Evolutionary conservation across 2,329 filamentous ascomycete species (phyloP), one percentile per base, ranked within the genome.

Genomic region (Neoarthrinium moseri): DNA sequence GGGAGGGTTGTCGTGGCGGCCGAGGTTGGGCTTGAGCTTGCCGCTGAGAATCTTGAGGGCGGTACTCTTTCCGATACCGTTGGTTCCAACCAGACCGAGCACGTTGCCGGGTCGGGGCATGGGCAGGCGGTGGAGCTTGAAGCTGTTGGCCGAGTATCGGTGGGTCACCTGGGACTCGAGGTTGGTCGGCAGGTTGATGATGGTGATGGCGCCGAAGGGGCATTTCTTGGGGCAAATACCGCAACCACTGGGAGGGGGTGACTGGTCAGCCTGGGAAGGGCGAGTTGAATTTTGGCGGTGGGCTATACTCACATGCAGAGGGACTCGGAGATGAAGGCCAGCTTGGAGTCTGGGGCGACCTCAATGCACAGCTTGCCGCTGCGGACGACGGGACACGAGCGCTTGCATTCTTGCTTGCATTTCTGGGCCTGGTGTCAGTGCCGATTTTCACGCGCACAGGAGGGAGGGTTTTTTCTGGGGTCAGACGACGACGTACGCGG

Each of bases 61-160:
- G n/a, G 94, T 99, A 75, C 91, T 96, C 83, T 99, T 99, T 72
- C 94, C 94, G 62, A 97, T 99, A 90, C 95, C 94, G 83, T 99
- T 99, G 60, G 94, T 97, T 69, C 94, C 95, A 35, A 99, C 95
- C 43, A 99, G 80, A 43, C 37, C 37, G 15, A 40, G 37, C 23
- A 99, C 95, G 66, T 97, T 90, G 52, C 94, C 94, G 24, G 94
- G 92, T 50, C 94, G 86, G 53, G 94, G 94, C 81, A 92, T 96
- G 47, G 95, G 94, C 63, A 97, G 80, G 60, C 95, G 86, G 72
- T 99, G 94, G 56, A 99, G 84, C 80, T 99, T 99, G 84, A 99
- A 99, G 75, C 91, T 96, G 80, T 99, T 99, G 68, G 94, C 92
- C 45, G 92, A 95, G 78, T 99, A 99, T 66, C 94, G 88, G 71